phyloP scores from a whole-genome alignment of 2,329 filamentous ascomycete genomes.

The Pseudocercospora pini-densiflorae region DNA sequence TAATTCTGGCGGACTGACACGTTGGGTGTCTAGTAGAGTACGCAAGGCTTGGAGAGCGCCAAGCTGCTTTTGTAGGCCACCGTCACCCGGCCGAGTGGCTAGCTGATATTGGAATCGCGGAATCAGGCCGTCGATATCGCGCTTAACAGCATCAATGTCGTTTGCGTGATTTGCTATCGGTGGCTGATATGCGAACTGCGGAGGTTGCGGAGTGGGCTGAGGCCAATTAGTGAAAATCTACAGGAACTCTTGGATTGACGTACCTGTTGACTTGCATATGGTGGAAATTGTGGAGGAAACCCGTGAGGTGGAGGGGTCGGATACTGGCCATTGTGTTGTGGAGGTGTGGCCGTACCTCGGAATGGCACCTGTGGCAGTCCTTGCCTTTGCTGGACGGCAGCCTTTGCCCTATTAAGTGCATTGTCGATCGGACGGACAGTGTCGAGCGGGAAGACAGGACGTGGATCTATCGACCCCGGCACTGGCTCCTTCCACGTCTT shows the following conservation, averaged over 20 bases:
- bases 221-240: constrained; percentile 15
- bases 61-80: constrained; percentile 75
- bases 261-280: constrained; percentile 46
- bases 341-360: constrained; percentile 76
- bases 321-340: constrained; percentile 54
- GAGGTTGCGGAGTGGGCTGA: constrained; percentile 34
- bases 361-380: constrained; percentile 60
- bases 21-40: constrained; percentile 75
- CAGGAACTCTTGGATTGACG: constrained; percentile 7
- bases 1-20: constrained; percentile 79
- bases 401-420: constrained; percentile 82
- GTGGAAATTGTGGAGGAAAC: constrained; percentile 18
- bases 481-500: constrained; percentile 98
- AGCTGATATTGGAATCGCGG: constrained; percentile 73
- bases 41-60: constrained; percentile 87
- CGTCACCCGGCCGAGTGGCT: constrained; percentile 75
- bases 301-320: constrained; percentile 39
- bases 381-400: constrained; percentile 65
- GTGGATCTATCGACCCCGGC: constrained; percentile 87
- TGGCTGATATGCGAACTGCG: constrained; percentile 27
- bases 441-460: constrained; percentile 87
- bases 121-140: constrained; percentile 82
- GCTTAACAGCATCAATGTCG: constrained; percentile 69
- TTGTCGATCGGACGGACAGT: constrained; percentile 91
- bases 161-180: constrained; percentile 19